A percentile compares a stretch with the other conserved stretches of the same genome.
Conservation (phyloP, 2,329 filamentous ascomycete genomes). For the Monilinia polystroma region DNA sequence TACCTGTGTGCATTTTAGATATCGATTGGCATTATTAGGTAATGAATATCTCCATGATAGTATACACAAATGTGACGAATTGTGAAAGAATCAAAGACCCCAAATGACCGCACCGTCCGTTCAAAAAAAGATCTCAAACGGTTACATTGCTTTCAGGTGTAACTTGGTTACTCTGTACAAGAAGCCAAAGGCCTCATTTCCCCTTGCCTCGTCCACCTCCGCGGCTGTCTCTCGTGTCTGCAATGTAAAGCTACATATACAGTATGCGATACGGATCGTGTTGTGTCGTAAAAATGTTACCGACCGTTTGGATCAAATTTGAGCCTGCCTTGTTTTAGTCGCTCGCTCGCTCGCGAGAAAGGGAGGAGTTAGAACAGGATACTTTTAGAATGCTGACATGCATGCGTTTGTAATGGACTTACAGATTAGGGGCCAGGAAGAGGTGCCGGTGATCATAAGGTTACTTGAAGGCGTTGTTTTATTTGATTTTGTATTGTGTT, state of each 20-base stretch:
- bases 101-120: background rate
- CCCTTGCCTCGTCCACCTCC: background rate
- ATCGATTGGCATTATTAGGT: too few relatives aligned
- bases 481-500: background rate
- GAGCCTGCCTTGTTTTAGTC: background rate
- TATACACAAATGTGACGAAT: background rate
- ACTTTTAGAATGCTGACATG: conserved; percentile 17
- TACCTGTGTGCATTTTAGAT: background rate
- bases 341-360: background rate
- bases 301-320: conserved; percentile 16
- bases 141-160: background rate
- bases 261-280: conserved; percentile 1
- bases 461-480: background rate
- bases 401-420: background rate
- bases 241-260: background rate
- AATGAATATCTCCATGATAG: background rate
- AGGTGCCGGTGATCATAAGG: background rate
- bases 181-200: background rate
- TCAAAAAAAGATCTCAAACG: background rate
- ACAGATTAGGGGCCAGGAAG: background rate
- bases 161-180: background rate
- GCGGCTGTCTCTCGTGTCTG: conserved; percentile 13
- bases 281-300: conserved; percentile 1
- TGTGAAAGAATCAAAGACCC: background rate
- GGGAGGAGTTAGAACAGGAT: background rate